These are phyloP conservation scores for Quercus cerris DNA, from an alignment of 306 rosid genomes.

Conservation along the genomic window DNA sequence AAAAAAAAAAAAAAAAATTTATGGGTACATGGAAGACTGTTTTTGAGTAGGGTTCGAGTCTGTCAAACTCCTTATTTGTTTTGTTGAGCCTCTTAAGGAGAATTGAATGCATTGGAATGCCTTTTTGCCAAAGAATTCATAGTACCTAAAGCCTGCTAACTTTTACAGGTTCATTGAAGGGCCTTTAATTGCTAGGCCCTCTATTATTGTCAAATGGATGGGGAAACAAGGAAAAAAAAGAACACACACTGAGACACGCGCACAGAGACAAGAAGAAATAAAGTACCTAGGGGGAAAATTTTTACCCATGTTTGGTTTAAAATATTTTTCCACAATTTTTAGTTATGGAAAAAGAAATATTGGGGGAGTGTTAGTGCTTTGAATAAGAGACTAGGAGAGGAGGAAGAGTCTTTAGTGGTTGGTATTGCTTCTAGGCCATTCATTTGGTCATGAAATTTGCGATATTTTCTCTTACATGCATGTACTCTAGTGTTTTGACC, in stretches of 20 bases:
- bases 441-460: constrained; percentile 31
- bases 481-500: constrained; percentile 36
- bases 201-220: constrained; percentile 31
- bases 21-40: not conserved
- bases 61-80: constrained; percentile 5
- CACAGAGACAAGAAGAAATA: not conserved
- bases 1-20: too few species aligned
- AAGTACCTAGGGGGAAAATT: not conserved
- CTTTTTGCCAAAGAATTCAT: constrained; percentile 55
- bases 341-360: constrained; percentile 7
- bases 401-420: constrained; percentile 24
- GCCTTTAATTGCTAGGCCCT: constrained; percentile 61
- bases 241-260: not conserved
- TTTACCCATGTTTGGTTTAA: not conserved
- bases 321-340: not conserved
- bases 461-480: constrained; percentile 13
- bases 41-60: constrained; percentile 27
- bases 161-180: constrained; percentile 76
- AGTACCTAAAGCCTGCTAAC: constrained; percentile 51
- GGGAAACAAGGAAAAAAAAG: constrained; percentile 7
- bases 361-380: not conserved
- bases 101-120: constrained; percentile 52
- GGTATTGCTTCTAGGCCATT: constrained; percentile 44
- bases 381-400: constrained; percentile 2
- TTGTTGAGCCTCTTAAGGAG: constrained; percentile 40